These are phyloP conservation scores for Suillus bovinus DNA, from an alignment of 768 basidiomycete species.

Conservation along the genomic window DNA sequence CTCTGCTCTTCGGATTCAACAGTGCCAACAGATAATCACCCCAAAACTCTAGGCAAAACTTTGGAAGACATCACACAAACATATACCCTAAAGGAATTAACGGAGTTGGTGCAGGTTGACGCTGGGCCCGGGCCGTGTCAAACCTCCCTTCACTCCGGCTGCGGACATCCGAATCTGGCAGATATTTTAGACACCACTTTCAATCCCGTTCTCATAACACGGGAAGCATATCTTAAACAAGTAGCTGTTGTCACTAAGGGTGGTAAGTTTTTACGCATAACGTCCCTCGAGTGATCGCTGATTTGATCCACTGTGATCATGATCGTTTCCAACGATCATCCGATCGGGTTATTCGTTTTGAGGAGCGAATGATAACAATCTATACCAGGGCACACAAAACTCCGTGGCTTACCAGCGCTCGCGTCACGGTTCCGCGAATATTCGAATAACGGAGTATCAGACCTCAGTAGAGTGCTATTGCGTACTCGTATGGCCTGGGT, in stretches of 20 bases:
- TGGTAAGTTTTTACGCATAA: constrained; percentile 14
- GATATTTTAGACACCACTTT: not conserved
- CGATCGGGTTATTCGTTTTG: constrained; percentile 13
- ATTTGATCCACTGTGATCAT: constrained; percentile 35
- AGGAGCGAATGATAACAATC: not conserved
- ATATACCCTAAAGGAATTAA: constrained; percentile 2
- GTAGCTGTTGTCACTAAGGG: constrained; percentile 8
- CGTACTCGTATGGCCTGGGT: too few species aligned
- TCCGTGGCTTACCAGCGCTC: too few species aligned
- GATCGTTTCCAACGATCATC: constrained; percentile 21
- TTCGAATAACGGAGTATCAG: too few species aligned
- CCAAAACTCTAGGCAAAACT: not conserved
- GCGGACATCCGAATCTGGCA: constrained; percentile 4
- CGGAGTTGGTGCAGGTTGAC: not conserved
- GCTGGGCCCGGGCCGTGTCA: constrained; percentile 4
- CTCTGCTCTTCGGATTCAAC: too few species aligned
- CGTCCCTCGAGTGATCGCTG: constrained; percentile 23
- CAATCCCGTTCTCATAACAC: constrained; percentile 4
- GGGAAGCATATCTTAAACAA: constrained; percentile 5
- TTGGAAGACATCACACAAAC: not conserved
- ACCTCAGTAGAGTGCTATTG: too few species aligned
- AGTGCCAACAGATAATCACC: not conserved
- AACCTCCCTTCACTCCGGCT: constrained; percentile 6
- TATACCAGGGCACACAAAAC: too few species aligned
- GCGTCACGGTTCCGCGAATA: too few species aligned